Evolutionary conservation across 2,329 filamentous ascomycete species (phyloP).

Genomic region (Ophiosphaerella narmari): DNA sequence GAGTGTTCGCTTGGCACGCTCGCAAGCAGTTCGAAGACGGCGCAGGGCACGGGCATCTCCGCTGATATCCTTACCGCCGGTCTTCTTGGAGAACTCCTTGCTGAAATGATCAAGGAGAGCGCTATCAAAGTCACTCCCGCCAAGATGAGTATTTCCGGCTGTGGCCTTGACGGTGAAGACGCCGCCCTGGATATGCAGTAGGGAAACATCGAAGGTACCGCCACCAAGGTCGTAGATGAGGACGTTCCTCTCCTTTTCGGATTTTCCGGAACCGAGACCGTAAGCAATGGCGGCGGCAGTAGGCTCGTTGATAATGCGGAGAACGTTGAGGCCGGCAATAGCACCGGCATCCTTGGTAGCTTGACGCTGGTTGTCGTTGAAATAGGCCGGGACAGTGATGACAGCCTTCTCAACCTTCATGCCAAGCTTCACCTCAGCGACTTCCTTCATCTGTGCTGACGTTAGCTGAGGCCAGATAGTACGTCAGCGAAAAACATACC

Average conservation of each 20-base stretch:
- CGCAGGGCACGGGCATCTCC: slow-evolving; percentile 90
- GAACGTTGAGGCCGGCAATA: slow-evolving; percentile 95
- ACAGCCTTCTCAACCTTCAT: slow-evolving; percentile 99
- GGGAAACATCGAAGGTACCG: slow-evolving; percentile 99
- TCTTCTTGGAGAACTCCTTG: slow-evolving; percentile 87
- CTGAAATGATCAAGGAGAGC: slow-evolving; percentile 96
- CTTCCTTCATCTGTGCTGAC: slow-evolving; percentile 86
- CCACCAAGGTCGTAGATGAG: slow-evolving; percentile 99
- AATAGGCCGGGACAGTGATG: slow-evolving; percentile 98
- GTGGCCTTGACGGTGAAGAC: slow-evolving; percentile 99
- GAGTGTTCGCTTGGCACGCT: slow-evolving; percentile 98
- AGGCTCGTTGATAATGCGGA: slow-evolving; percentile 99
- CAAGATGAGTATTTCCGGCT: slow-evolving; percentile 94
- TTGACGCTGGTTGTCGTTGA: slow-evolving; percentile 99
- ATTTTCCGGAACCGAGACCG: slow-evolving; percentile 93
- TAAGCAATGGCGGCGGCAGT: slow-evolving; percentile 98
- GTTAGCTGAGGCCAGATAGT: slow-evolving; percentile 23
- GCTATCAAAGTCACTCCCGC: slow-evolving; percentile 95
- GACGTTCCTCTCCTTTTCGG: slow-evolving; percentile 97
- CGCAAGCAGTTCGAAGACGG: slow-evolving; percentile 95
- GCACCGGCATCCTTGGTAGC: slow-evolving; percentile 99
- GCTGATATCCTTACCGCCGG: slow-evolving; percentile 61
- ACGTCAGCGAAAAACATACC: slow-evolving; percentile 57
- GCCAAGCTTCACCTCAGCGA: slow-evolving; percentile 96
- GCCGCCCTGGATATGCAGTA: slow-evolving; percentile 97